A percentile compares a stretch with the other conserved stretches of the same genome.
These are phyloP conservation scores for Aspergillus pseudotamarii DNA, from an alignment of 2,329 filamentous ascomycete genomes.

Conservation along the genomic window DNA sequence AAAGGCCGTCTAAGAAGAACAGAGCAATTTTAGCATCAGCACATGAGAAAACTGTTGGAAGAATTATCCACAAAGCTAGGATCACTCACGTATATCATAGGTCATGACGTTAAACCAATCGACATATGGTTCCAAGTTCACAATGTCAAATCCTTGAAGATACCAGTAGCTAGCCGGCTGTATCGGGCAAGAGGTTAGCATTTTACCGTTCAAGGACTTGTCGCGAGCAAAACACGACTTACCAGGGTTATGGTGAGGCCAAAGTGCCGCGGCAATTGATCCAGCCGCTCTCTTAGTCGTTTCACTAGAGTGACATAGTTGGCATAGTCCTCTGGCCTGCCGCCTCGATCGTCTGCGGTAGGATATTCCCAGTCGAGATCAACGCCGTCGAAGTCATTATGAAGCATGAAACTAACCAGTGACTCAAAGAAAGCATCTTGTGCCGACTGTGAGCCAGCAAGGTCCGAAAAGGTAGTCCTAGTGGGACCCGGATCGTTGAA, in stretches of 20 bases:
- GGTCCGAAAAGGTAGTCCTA: slow-evolving; percentile 18
- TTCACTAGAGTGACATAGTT: slow-evolving; percentile 16
- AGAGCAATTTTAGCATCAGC: background rate
- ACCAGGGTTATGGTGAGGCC: slow-evolving; percentile 18
- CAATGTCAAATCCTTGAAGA: slow-evolving; percentile 16
- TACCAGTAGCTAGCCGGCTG: slow-evolving; percentile 22
- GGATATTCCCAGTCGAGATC: slow-evolving; percentile 25
- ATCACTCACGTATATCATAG: slow-evolving; percentile 23
- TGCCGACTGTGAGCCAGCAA: slow-evolving; percentile 15
- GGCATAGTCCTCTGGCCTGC: slow-evolving; percentile 9
- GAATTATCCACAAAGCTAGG: background rate
- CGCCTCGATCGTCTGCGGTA: slow-evolving; percentile 14
- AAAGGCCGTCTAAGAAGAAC: slow-evolving; percentile 20
- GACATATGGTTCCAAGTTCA: slow-evolving; percentile 13
- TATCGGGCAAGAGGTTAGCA: background rate
- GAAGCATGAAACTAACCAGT: slow-evolving; percentile 15
- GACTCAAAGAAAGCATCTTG: slow-evolving; percentile 19
- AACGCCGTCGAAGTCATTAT: slow-evolving; percentile 17
- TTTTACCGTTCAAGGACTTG: background rate
- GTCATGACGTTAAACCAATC: slow-evolving; percentile 27
- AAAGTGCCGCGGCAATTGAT: background rate
- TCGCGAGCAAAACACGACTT: background rate
- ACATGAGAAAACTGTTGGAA: background rate
- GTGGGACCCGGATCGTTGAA: slow-evolving; percentile 28
- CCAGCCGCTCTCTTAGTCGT: slow-evolving; percentile 4